Evolutionary conservation across 2,329 filamentous ascomycete genomes (phyloP).

Genomic region (Huntiella bhutanensis): DNA sequence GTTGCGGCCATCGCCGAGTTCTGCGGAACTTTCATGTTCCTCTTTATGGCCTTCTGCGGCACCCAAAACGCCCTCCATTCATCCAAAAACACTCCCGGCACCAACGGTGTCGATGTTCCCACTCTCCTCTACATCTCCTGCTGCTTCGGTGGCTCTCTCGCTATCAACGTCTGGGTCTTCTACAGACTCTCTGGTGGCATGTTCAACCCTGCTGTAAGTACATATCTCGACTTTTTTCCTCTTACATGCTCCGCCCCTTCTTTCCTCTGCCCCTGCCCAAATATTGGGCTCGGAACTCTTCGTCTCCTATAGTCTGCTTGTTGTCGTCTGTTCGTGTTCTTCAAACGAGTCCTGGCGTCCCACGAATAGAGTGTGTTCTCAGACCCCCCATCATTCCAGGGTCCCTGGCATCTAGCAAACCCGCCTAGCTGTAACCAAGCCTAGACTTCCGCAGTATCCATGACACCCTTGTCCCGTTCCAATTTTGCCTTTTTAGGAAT

Average conservation of each 20-base stretch:
- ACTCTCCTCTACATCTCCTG: conserved; percentile 29
- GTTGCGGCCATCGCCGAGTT: conserved; percentile 30
- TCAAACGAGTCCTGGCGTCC: conserved; percentile 1
- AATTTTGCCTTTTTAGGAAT: conserved; percentile 4
- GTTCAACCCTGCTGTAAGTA: conserved; percentile 31
- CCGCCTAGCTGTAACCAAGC: too few species aligned
- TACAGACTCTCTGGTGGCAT: conserved; percentile 33
- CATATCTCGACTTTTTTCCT: not conserved
- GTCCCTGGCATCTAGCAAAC: too few species aligned
- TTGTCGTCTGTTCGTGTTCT: not conserved
- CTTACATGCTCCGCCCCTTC: not conserved
- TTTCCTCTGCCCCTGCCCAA: not conserved
- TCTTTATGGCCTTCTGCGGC: conserved; percentile 25
- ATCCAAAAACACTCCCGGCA: conserved; percentile 12
- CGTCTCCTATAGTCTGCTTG: conserved; percentile 5
- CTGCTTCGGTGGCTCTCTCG: conserved; percentile 30
- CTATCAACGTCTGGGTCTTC: conserved; percentile 37
- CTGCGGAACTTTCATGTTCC: conserved; percentile 33
- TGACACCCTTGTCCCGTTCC: not conserved
- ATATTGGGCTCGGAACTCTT: not conserved
- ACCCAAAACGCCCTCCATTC: conserved; percentile 17
- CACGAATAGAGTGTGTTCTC: not conserved
- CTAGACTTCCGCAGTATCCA: not conserved
- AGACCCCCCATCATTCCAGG: not conserved
- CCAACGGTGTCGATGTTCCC: conserved; percentile 13